phyloP scores from a whole-genome alignment of 306 rosid species.

The Cucurbita pepo region DNA sequence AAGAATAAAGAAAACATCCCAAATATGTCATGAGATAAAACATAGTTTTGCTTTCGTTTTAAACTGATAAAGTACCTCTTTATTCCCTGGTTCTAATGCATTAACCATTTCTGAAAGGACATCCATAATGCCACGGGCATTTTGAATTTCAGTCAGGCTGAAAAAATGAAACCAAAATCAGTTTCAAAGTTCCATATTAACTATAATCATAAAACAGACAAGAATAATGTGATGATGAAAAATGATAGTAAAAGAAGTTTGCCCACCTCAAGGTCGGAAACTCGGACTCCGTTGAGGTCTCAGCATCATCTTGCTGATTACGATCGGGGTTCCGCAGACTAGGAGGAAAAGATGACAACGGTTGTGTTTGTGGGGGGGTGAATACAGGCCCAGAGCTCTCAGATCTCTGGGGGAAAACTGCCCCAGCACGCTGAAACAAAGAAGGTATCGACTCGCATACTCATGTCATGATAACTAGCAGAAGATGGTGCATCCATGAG shows the following conservation, averaged over 20 bases:
- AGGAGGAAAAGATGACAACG: conserved; percentile 67
- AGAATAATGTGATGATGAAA: background rate
- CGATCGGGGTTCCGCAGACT: conserved; percentile 37
- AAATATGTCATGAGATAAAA: background rate
- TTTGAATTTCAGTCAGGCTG: conserved; percentile 90
- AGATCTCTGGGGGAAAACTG: conserved; percentile 78
- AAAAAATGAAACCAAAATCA: conserved; percentile 7
- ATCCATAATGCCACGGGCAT: conserved; percentile 93
- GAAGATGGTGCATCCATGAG: background rate
- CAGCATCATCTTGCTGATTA: conserved; percentile 36
- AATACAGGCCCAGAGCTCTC: conserved; percentile 71
- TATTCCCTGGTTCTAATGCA: conserved; percentile 72
- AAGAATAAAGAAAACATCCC: background rate
- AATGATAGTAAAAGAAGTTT: conserved; percentile 10
- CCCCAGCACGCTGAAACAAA: conserved; percentile 76
- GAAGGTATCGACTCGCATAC: background rate
- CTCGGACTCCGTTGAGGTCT: conserved; percentile 63
- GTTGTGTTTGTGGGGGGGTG: conserved; percentile 85
- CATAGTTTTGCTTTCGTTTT: background rate
- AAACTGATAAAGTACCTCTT: conserved; percentile 41
- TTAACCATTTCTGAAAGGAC: conserved; percentile 87
- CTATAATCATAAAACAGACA: background rate
- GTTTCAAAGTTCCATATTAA: background rate
- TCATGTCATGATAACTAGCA: background rate
- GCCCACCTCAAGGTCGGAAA: conserved; percentile 76